Evolutionary conservation across 2,329 filamentous ascomycete genomes (phyloP).

Genomic region (Arthrobotrys musiformis): DNA sequence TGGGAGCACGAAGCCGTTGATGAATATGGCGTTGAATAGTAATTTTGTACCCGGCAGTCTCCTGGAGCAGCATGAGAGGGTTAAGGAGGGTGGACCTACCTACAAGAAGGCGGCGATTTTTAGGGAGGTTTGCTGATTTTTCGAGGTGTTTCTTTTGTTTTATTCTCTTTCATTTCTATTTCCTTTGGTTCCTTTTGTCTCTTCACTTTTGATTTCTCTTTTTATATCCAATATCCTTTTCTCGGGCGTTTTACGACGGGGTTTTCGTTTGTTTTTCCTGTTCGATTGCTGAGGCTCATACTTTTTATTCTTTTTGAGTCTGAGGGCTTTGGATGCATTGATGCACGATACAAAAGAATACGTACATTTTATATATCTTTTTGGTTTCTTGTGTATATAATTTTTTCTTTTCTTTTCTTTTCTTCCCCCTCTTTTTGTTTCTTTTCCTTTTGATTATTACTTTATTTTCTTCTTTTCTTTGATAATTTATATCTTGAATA

Average conservation of each 20-base stretch:
- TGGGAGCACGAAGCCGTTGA: slow-evolving; percentile 33
- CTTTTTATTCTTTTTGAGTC: background rate
- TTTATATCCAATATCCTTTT: slow-evolving; percentile 25
- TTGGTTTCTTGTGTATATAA: background rate
- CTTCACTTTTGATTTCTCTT: slow-evolving; percentile 25
- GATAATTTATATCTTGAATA: background rate
- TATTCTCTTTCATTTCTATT: background rate
- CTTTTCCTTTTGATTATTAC: background rate
- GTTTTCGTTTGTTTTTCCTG: background rate
- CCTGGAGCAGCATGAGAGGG: slow-evolving; percentile 53
- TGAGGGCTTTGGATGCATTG: background rate
- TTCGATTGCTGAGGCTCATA: background rate
- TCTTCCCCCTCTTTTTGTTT: background rate
- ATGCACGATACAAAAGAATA: slow-evolving; percentile 1
- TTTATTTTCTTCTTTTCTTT: background rate
- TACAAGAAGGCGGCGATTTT: slow-evolving; percentile 38
- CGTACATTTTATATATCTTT: background rate
- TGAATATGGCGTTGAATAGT: slow-evolving; percentile 52
- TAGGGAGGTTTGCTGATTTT: slow-evolving; percentile 35
- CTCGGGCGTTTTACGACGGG: background rate
- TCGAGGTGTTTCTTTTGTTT: background rate
- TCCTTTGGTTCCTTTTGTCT: background rate
- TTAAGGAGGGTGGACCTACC: slow-evolving; percentile 31
- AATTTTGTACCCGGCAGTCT: slow-evolving; percentile 46
- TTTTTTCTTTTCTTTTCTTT: background rate